A percentile compares a stretch with the other conserved stretches of the same genome.
These are phyloP conservation scores for Acacia confusa DNA, from an alignment of 306 rosid species.

Conservation along the genomic window DNA sequence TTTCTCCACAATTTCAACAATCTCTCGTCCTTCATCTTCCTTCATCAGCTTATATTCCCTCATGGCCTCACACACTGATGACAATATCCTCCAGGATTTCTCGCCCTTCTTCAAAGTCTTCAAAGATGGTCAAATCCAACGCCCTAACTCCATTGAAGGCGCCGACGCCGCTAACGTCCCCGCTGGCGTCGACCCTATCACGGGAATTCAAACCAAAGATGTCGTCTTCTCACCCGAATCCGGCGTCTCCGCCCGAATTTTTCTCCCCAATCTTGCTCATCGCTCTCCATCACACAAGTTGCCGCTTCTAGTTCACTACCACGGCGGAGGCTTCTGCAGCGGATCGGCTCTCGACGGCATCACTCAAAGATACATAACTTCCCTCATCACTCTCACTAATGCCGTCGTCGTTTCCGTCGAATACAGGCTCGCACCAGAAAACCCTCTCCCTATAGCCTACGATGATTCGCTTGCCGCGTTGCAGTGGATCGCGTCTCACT, in stretches of 20 bases:
- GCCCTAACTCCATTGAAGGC: neutral
- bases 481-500: conserved; percentile 30
- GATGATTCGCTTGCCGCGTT: conserved; percentile 34
- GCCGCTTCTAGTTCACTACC: conserved; percentile 40
- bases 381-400: conserved; percentile 14
- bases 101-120: conserved; percentile 20
- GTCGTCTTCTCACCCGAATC: conserved; percentile 11
- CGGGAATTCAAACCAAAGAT: conserved; percentile 32
- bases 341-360: conserved; percentile 25
- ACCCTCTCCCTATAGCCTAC: conserved; percentile 34
- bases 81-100: conserved; percentile 17
- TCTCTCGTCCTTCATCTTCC: neutral
- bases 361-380: conserved; percentile 3
- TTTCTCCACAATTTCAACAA: neutral
- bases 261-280: conserved; percentile 14
- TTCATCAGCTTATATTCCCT: neutral
- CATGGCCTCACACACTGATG: neutral
- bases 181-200: conserved; percentile 9
- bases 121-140: conserved; percentile 32
- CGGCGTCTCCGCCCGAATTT: conserved; percentile 20
- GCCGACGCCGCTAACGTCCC: neutral
- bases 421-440: conserved; percentile 38
- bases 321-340: conserved; percentile 39
- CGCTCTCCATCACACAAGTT: neutral
- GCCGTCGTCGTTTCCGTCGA: conserved; percentile 28